Conservation (phyloP, 2,329 filamentous ascomycete genomes). For the Fusarium sp. region DNA sequence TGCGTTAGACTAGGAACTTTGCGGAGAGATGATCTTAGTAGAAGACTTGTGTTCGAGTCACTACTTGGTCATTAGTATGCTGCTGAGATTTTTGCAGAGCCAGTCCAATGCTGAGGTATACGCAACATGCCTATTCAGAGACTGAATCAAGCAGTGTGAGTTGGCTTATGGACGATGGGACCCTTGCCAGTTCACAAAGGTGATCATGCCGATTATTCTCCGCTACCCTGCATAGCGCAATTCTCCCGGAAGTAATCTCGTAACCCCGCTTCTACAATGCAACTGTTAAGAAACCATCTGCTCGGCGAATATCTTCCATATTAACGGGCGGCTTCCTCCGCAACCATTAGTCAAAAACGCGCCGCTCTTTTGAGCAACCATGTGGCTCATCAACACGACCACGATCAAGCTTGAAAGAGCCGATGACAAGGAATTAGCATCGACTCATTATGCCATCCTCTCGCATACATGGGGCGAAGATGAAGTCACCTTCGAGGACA, state of each 20-base stretch:
- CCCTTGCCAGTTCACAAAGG: fast-evolving
- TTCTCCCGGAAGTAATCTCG: too few relatives aligned
- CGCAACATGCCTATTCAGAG: too few relatives aligned
- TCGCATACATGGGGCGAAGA: not conserved
- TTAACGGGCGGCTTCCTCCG: too few relatives aligned
- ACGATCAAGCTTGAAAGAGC: not conserved
- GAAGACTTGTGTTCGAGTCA: too few relatives aligned
- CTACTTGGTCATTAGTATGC: too few relatives aligned
- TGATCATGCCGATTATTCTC: not conserved
- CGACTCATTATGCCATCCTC: not conserved
- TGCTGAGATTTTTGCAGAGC: too few relatives aligned
- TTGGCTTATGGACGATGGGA: fast-evolving
- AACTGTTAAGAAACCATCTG: too few relatives aligned
- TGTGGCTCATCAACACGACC: slow-evolving; percentile 4
- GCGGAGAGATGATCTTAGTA: too few relatives aligned
- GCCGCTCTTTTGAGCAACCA: not conserved
- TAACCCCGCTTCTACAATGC: not conserved
- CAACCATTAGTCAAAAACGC: too few relatives aligned
- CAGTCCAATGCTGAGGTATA: too few relatives aligned
- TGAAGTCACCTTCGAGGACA: slow-evolving; percentile 3
- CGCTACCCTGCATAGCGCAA: not conserved
- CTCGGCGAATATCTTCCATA: too few relatives aligned
- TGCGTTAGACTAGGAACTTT: too few relatives aligned
- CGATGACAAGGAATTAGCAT: not conserved
- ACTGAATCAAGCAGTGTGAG: fast-evolving